A percentile compares a stretch with the other conserved stretches of the same genome.
Conservation (phyloP, 176 grass and related monocot genomes). For the Melocanna baccifera region DNA sequence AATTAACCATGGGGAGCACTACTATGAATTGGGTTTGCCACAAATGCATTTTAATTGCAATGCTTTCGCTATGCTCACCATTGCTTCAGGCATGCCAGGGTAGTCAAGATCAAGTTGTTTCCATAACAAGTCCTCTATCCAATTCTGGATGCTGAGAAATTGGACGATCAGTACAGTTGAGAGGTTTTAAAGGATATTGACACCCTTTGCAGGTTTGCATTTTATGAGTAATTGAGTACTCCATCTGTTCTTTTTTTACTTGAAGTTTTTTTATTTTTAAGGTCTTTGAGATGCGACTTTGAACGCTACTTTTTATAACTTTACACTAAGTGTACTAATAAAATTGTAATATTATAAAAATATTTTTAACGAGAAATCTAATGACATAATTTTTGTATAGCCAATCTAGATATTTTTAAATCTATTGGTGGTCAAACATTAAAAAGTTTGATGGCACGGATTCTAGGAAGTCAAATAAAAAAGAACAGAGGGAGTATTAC, state of each 20-base stretch:
- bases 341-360: too few species aligned
- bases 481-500: not conserved
- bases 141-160: slow-evolving; percentile 78
- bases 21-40: not conserved
- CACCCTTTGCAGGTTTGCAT: not conserved
- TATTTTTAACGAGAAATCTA: too few species aligned
- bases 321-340: too few species aligned
- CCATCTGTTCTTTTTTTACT: too few species aligned
- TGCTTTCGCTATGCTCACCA: slow-evolving; percentile 45
- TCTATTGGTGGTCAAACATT: too few species aligned
- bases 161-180: not conserved
- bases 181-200: not conserved
- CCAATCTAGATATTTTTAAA: too few species aligned
- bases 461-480: too few species aligned
- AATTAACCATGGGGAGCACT: not conserved
- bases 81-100: slow-evolving; percentile 79
- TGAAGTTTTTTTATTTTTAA: too few species aligned
- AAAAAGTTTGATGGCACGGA: too few species aligned
- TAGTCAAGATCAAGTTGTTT: slow-evolving; percentile 94
- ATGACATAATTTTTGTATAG: too few species aligned
- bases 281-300: too few species aligned
- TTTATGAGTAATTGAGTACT: not conserved
- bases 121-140: slow-evolving; percentile 90
- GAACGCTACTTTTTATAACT: too few species aligned
- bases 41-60: not conserved